Evolutionary conservation across 169 alveolate genomes (phyloP).

Genomic region (Miamiensis avidus): DNA sequence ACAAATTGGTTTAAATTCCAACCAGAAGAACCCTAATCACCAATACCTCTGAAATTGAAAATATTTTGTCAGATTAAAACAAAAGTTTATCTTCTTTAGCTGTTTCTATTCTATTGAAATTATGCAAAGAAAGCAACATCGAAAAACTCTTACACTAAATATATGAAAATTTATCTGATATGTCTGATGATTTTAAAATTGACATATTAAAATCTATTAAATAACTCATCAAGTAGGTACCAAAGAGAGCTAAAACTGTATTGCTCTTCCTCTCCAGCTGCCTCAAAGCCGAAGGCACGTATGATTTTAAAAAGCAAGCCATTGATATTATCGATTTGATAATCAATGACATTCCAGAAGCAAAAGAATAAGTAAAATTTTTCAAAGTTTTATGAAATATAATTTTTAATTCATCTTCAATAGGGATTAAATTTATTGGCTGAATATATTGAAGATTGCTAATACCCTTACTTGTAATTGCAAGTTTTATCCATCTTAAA

Average conservation of each 20-base stretch:
- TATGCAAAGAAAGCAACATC: slow-evolving; percentile 38
- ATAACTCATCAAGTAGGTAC: slow-evolving; percentile 25
- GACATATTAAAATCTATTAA: slow-evolving; percentile 42
- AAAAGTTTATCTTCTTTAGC: slow-evolving; percentile 41
- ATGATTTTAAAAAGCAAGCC: slow-evolving; percentile 33
- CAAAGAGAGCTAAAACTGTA: slow-evolving; percentile 29
- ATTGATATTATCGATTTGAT: slow-evolving; percentile 40
- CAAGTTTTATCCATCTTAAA: slow-evolving; percentile 28
- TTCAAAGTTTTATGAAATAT: background rate
- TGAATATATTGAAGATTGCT: slow-evolving; percentile 51
- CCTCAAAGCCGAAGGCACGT: slow-evolving; percentile 30
- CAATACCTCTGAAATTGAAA: slow-evolving; percentile 17
- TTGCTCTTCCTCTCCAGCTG: slow-evolving; percentile 26
- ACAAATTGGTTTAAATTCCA: slow-evolving; percentile 36
- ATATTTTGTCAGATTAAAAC: background rate
- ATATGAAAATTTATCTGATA: slow-evolving; percentile 37
- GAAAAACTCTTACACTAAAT: slow-evolving; percentile 31
- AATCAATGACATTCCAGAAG: slow-evolving; percentile 35
- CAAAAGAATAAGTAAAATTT: slow-evolving; percentile 23
- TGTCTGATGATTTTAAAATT: slow-evolving; percentile 50
- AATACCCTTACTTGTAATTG: slow-evolving; percentile 15
- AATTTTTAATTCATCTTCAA: background rate
- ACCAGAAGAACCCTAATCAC: slow-evolving; percentile 34
- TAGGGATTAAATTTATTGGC: slow-evolving; percentile 21
- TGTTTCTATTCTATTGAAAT: slow-evolving; percentile 41